A percentile compares a stretch with the other conserved stretches of the same genome.
Evolutionary conservation across 257 asterid genomes (phyloP).

Genomic region (Scutellaria minor): DNA sequence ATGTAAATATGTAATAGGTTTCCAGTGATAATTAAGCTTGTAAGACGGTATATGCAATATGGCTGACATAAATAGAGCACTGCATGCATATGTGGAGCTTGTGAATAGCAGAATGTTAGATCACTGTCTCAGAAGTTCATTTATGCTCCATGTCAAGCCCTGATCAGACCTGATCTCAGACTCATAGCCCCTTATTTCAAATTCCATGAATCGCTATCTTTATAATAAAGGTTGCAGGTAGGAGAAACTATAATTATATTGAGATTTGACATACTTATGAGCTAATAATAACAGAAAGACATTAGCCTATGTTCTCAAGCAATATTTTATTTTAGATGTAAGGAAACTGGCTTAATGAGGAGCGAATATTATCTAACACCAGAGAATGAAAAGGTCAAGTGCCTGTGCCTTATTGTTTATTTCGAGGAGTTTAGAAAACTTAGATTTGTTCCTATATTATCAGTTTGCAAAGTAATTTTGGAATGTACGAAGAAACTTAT

Average conservation of each 20-base stretch:
- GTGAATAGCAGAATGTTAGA: too few relatives aligned
- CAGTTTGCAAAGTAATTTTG: not conserved
- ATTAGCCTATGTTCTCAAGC: not conserved
- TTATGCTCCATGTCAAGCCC: too few relatives aligned
- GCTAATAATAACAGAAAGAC: not conserved
- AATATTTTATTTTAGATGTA: not conserved
- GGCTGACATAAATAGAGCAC: too few relatives aligned
- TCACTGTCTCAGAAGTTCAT: too few relatives aligned
- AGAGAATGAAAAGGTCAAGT: not conserved
- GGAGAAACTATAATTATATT: not conserved
- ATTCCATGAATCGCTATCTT: too few relatives aligned
- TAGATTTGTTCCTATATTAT: not conserved
- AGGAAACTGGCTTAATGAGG: not conserved
- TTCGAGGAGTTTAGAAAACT: not conserved
- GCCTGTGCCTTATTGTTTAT: not conserved
- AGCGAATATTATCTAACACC: not conserved
- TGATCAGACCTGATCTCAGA: too few relatives aligned
- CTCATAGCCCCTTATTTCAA: too few relatives aligned
- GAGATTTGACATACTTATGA: not conserved
- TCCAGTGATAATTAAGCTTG: too few relatives aligned
- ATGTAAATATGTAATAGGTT: too few relatives aligned
- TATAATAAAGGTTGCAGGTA: not conserved
- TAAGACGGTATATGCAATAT: too few relatives aligned
- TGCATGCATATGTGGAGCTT: too few relatives aligned
- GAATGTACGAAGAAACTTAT: slow-evolving; percentile 2